These are phyloP conservation scores for Hamamelis virginiana DNA, from an alignment of 164 flowering plant genomes.

Conservation along the genomic window DNA sequence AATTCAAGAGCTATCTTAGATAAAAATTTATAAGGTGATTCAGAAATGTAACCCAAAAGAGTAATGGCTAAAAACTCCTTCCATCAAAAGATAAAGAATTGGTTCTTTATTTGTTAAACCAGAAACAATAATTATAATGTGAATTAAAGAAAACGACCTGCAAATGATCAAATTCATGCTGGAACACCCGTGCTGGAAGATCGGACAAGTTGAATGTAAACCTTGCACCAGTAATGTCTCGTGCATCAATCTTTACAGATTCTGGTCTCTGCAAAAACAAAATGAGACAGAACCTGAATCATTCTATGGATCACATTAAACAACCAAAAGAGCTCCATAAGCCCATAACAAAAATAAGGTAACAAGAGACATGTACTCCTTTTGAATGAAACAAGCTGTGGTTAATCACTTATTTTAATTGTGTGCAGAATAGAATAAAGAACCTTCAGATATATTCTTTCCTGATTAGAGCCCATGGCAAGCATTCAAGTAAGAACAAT, in stretches of 20 bases:
- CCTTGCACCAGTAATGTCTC: constrained; percentile 71
- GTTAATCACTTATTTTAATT: too few relatives aligned
- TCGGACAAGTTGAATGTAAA: constrained; percentile 64
- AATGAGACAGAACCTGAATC: background rate
- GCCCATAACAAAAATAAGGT: background rate
- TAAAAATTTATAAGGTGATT: background rate
- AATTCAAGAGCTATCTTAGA: background rate
- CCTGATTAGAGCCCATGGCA: background rate
- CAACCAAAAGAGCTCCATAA: background rate
- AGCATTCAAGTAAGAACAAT: background rate
- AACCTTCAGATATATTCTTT: background rate
- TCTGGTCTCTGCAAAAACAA: constrained; percentile 77
- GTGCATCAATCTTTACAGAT: constrained; percentile 83
- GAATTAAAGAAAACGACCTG: constrained; percentile 42
- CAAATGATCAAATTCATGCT: constrained; percentile 97
- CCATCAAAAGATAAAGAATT: background rate
- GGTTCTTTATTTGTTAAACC: background rate
- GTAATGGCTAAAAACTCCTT: background rate
- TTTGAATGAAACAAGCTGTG: background rate
- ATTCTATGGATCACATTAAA: background rate
- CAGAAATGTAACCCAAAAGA: background rate
- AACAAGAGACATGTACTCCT: background rate
- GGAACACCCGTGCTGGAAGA: constrained; percentile 89
- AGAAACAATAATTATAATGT: background rate
- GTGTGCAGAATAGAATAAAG: too few relatives aligned